Conservation (phyloP, 1,139 yeast genomes). For the Pichia sp. region DNA sequence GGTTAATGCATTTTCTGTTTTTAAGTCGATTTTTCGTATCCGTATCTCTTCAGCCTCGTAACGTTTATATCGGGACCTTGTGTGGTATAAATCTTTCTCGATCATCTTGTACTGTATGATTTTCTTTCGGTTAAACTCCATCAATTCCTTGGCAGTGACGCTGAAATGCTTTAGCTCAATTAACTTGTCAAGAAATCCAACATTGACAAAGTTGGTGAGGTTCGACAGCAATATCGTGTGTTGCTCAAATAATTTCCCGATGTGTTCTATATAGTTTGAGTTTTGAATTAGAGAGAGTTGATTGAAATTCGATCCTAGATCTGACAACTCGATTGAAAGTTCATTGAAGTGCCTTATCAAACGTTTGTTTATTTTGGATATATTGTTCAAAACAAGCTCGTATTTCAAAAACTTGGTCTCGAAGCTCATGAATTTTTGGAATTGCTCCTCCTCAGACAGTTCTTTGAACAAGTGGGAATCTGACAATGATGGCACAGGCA, state of each 20-base stretch:
- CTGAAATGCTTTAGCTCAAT: conserved; percentile 80
- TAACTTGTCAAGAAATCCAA: conserved; percentile 77
- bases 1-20: conserved; percentile 22
- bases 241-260: conserved; percentile 79
- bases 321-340: conserved; percentile 62
- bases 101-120: conserved; percentile 61
- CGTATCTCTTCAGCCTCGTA: conserved; percentile 42
- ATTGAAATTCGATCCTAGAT: conserved; percentile 67
- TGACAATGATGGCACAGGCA: conserved; percentile 30
- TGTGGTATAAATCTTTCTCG: conserved; percentile 48
- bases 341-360: conserved; percentile 61
- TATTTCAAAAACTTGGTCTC: conserved; percentile 52
- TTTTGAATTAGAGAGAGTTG: conserved; percentile 66
- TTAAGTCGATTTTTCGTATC: conserved; percentile 37
- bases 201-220: conserved; percentile 63
- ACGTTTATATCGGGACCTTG: conserved; percentile 40
- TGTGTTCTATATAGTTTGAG: conserved; percentile 53
- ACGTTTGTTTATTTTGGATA: conserved; percentile 65
- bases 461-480: conserved; percentile 26
- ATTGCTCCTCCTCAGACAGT: conserved; percentile 26
- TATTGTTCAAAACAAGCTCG: conserved; percentile 47
- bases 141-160: conserved; percentile 58
- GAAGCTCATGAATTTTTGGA: conserved; percentile 37
- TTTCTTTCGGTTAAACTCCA: conserved; percentile 68
- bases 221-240: conserved; percentile 63